phyloP scores from a whole-genome alignment of 306 rosid genomes.

The Carpinus fangiana region DNA sequence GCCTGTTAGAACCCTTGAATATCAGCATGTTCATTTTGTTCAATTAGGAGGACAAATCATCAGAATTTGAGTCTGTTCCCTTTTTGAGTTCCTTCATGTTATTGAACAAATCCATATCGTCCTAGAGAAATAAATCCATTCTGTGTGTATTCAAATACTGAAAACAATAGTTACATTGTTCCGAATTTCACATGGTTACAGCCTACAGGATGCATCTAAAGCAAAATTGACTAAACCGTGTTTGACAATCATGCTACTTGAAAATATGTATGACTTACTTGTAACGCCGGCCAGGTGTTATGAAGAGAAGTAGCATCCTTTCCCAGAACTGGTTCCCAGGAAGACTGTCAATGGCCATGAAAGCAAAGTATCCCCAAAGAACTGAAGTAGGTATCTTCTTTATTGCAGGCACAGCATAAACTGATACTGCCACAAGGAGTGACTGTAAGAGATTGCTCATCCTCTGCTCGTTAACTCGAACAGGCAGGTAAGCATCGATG shows the following conservation, averaged over 20 bases:
- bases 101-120: slow-evolving; percentile 1
- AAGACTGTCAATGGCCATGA: slow-evolving; percentile 95
- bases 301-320: slow-evolving; percentile 63
- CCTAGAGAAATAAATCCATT: not conserved
- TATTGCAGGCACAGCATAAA: slow-evolving; percentile 69
- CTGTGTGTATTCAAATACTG: not conserved
- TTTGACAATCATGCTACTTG: not conserved
- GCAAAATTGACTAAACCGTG: not conserved
- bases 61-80: not conserved
- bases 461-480: slow-evolving; percentile 88
- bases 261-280: slow-evolving; percentile 48
- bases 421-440: slow-evolving; percentile 70
- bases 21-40: not conserved
- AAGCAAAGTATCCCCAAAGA: slow-evolving; percentile 91
- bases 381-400: slow-evolving; percentile 83
- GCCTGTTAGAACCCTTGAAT: not conserved
- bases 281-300: slow-evolving; percentile 65
- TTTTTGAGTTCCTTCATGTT: not conserved
- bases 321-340: slow-evolving; percentile 94
- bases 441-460: slow-evolving; percentile 85
- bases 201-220: no score
- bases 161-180: not conserved
- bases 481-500: slow-evolving; percentile 73
- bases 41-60: not conserved
- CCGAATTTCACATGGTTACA: not conserved